Evolutionary conservation across 2,329 filamentous ascomycete species (phyloP).

Genomic region (Teratosphaeria pseudoeucalypti): DNA sequence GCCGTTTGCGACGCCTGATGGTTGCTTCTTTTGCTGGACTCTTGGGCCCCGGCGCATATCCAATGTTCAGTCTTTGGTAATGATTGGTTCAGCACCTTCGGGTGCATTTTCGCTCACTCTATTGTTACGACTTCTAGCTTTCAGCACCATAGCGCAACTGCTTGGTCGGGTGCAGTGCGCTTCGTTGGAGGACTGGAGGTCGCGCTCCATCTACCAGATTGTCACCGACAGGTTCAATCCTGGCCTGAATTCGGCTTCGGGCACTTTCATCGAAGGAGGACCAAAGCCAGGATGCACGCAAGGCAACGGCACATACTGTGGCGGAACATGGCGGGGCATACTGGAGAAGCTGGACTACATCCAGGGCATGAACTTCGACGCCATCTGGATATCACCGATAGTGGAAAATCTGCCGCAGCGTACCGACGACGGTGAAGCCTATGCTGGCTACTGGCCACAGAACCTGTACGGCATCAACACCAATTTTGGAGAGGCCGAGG

Average conservation of each 20-base stretch:
- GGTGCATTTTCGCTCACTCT: not conserved
- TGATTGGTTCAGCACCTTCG: not conserved
- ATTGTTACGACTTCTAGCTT: not conserved
- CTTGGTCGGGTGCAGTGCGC: not conserved
- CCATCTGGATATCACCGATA: conserved; percentile 40
- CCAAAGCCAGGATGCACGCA: not conserved
- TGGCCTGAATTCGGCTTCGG: conserved; percentile 35
- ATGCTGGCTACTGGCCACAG: conserved; percentile 45
- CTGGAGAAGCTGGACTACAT: conserved; percentile 35
- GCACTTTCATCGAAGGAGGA: conserved; percentile 18
- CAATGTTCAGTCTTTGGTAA: not conserved
- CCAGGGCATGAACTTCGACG: conserved; percentile 32
- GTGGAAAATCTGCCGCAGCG: conserved; percentile 32
- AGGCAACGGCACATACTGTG: conserved; percentile 23
- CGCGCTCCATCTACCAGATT: conserved; percentile 48
- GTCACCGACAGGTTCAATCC: conserved; percentile 48
- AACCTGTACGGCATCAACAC: conserved; percentile 45
- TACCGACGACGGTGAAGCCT: conserved; percentile 36
- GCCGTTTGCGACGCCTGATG: not conserved
- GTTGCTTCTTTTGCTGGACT: not conserved
- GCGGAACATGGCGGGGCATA: conserved; percentile 34
- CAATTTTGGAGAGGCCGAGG: conserved; percentile 48
- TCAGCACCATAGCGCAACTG: not conserved
- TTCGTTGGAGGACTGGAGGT: conserved; percentile 35
- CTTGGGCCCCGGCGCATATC: not conserved